Conservation (phyloP, 495 filamentous ascomycete species). For the Usnea hakonensis region DNA sequence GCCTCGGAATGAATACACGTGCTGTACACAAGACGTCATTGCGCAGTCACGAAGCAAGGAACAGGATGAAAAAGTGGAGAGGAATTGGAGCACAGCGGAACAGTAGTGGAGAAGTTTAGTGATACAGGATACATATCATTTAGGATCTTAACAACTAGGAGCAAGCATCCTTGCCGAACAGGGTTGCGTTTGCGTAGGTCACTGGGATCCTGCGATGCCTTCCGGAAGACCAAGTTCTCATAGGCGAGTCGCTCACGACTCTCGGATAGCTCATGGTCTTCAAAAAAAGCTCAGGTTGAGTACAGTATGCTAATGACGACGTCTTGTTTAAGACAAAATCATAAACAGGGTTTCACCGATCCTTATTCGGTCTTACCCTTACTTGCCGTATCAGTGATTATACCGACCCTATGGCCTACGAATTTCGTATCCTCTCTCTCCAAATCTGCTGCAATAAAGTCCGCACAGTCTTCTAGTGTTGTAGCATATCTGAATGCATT, state of each 20-base stretch:
- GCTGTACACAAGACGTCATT: background rate
- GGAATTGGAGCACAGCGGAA: background rate
- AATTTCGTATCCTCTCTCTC: conserved; percentile 22
- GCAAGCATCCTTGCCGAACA: background rate
- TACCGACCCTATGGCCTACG: conserved; percentile 28
- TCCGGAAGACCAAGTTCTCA: background rate
- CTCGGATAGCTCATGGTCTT: background rate
- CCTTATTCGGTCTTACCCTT: conserved; percentile 15
- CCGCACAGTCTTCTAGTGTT: conserved; percentile 30
- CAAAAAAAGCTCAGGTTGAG: background rate
- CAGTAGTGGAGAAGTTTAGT: background rate
- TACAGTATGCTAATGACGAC: background rate
- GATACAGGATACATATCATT: too few species aligned
- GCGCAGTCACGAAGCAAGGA: background rate
- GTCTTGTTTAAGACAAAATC: background rate
- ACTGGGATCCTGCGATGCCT: background rate
- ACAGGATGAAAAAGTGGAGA: background rate
- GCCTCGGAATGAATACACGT: too few species aligned
- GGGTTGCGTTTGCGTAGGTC: too few species aligned
- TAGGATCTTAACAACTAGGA: background rate
- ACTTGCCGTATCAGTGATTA: conserved; percentile 13
- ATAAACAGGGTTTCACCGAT: background rate
- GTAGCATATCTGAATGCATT: conserved; percentile 24
- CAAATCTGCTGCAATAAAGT: conserved; percentile 34
- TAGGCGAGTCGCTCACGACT: background rate